These are phyloP conservation scores for Lodderomyces oxycetoniae DNA, from an alignment of 1,139 yeast genomes.

Conservation along the genomic window DNA sequence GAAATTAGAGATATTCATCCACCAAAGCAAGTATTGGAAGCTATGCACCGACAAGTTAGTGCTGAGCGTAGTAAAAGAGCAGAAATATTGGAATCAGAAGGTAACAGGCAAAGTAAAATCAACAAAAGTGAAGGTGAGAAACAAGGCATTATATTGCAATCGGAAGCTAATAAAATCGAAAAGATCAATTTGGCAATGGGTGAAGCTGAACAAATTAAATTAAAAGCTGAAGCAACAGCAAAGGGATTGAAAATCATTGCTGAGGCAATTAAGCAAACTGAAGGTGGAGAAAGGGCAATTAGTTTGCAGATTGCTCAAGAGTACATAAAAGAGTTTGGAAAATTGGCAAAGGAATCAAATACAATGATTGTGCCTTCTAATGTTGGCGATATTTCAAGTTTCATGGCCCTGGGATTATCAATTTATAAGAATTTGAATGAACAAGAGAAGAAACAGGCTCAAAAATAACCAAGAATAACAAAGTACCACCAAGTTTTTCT, in stretches of 20 bases:
- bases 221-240: slow-evolving; percentile 75
- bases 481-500: neutral
- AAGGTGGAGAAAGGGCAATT: slow-evolving; percentile 74
- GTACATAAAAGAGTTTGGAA: slow-evolving; percentile 76
- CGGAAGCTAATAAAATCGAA: slow-evolving; percentile 63
- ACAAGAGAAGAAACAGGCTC: neutral
- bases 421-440: slow-evolving; percentile 54
- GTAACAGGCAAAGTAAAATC: slow-evolving; percentile 71
- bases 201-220: slow-evolving; percentile 62
- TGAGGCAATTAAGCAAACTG: slow-evolving; percentile 59
- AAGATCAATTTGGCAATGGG: slow-evolving; percentile 64
- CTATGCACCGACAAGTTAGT: slow-evolving; percentile 86
- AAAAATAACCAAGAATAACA: neutral
- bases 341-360: slow-evolving; percentile 76
- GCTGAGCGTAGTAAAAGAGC: slow-evolving; percentile 87
- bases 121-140: slow-evolving; percentile 83
- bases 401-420: slow-evolving; percentile 74
- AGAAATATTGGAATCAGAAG: slow-evolving; percentile 82
- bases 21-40: slow-evolving; percentile 79
- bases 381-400: slow-evolving; percentile 66
- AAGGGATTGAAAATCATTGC: slow-evolving; percentile 64
- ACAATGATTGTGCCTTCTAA: slow-evolving; percentile 76
- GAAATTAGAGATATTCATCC: slow-evolving; percentile 89
- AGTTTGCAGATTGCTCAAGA: slow-evolving; percentile 77
- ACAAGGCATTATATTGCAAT: slow-evolving; percentile 60